Base-by-base conservation (phyloP, 352 stramenopile genomes). In the Phytophthora boehmeriae region DNA sequence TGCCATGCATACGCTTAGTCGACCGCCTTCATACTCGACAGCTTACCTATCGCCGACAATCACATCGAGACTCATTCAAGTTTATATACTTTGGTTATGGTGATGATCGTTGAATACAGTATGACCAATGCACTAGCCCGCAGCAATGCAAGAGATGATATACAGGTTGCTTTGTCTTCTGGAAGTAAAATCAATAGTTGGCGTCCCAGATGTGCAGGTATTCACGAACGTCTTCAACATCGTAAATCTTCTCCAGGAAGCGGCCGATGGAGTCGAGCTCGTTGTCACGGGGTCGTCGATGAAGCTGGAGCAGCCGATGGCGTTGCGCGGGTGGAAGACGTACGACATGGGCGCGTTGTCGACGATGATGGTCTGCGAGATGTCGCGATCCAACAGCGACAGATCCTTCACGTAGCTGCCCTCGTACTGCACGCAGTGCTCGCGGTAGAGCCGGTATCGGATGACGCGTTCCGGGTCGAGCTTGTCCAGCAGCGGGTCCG, bases 321-420 rank as follows among this genome's bases (percentile, higher is more conserved):
- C 77, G 34, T 88, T 89, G 54, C 69, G 68, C 14, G 97, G 96
- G 70, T 99, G 97, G 71, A 99, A 99, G 42, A 98, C 78, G 71
- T 98, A 99, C 14, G 91, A 97, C 72, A 92, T 95, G n/a, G 97
- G 96, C 52, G 93, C 98, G 75, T 99, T 99, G 77, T 99, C 97
- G 57, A 99, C 97, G 68, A 99, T 98, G 63, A 99, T 98, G 22
- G 83, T 85, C 63, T 97, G 88, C 34, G 75, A 80, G 23, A 98
- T 75, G 36, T 98, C 78, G 30, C 96, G 80, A 59, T 97, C 92
- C 13, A 99, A 69, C 13, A 98, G 57, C 36, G 79, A 93, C 28
- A 99, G 71, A 66, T 99, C 97, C 76, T 99, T 99, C 30, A 98
- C 92, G 70, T 98, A 98, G 66, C 96, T 97, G 43, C 94, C 95